Percentiles rank a stretch among this genome's conserved stretches.
Evolutionary conservation across 352 stramenopile genomes (phyloP).

Genomic region (Globisporangium acanthophoron): DNA sequence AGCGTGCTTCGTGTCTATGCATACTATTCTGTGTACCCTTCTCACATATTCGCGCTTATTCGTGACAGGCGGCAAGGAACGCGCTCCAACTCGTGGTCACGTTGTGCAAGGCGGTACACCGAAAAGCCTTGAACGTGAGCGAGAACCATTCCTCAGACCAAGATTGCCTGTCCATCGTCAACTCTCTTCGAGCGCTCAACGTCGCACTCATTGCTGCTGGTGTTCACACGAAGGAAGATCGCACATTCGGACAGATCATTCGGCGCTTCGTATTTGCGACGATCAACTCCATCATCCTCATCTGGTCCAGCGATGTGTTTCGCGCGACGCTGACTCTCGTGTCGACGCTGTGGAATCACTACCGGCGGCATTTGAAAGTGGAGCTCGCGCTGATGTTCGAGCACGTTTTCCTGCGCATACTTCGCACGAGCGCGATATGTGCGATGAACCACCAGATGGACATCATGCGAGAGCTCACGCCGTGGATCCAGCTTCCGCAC

Average conservation of each 20-base stretch:
- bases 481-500: conserved; percentile 77
- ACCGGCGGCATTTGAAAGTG: conserved; percentile 76
- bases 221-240: conserved; percentile 39
- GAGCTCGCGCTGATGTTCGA: conserved; percentile 81
- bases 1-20: neutral
- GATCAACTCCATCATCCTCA: conserved; percentile 54
- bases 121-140: conserved; percentile 29
- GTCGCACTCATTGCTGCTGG: conserved; percentile 57
- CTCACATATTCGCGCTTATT: neutral
- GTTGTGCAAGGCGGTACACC: conserved; percentile 64
- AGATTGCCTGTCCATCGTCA: conserved; percentile 56
- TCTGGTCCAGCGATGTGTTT: conserved; percentile 58
- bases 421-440: conserved; percentile 38
- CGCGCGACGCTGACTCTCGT: conserved; percentile 53
- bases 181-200: conserved; percentile 66
- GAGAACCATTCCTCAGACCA: conserved; percentile 28
- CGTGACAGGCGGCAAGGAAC: conserved; percentile 56
- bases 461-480: conserved; percentile 75
- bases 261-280: conserved; percentile 70
- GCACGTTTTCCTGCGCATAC: conserved; percentile 72
- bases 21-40: neutral
- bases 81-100: conserved; percentile 71
- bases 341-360: conserved; percentile 83
- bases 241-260: conserved; percentile 69
- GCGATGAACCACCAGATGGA: conserved; percentile 56